A percentile compares a stretch with the other conserved stretches of the same genome.
These are phyloP conservation scores for Globisporangium mamillatum DNA, from an alignment of 352 stramenopile species.

Conservation along the genomic window DNA sequence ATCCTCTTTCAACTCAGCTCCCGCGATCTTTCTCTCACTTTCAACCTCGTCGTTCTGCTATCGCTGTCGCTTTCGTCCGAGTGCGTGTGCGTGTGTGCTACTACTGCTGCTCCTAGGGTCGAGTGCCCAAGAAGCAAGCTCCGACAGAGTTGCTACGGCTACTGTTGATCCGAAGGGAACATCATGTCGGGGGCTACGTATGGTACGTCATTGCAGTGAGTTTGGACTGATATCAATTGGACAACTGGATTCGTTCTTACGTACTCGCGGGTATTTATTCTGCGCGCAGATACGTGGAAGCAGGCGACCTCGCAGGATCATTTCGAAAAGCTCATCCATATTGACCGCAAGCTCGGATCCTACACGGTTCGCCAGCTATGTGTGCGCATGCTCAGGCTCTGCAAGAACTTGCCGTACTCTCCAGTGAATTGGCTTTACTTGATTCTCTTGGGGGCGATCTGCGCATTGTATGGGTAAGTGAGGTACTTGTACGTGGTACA, in stretches of 20 bases:
- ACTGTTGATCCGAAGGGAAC: neutral
- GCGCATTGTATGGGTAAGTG: slow-evolving; percentile 59
- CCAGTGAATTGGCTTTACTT: slow-evolving; percentile 82
- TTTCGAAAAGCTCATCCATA: slow-evolving; percentile 56
- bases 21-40: neutral
- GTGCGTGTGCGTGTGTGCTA: neutral
- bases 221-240: neutral
- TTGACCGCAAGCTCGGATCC: slow-evolving; percentile 42
- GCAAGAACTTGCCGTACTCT: slow-evolving; percentile 79
- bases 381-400: slow-evolving; percentile 53
- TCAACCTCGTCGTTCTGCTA: slow-evolving; percentile 1
- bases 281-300: slow-evolving; percentile 59
- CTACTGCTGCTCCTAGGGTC: slow-evolving; percentile 1
- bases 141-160: neutral
- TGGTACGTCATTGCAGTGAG: slow-evolving; percentile 17
- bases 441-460: slow-evolving; percentile 49
- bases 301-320: slow-evolving; percentile 60
- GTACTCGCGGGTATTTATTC: neutral
- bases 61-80: neutral
- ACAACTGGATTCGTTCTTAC: neutral
- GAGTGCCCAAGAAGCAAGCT: neutral
- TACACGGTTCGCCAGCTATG: slow-evolving; percentile 57
- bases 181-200: slow-evolving; percentile 23
- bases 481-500: neutral
- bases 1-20: neutral